phyloP scores from a whole-genome alignment of 2,329 filamentous ascomycete species.

The Colletotrichum tofieldiae region DNA sequence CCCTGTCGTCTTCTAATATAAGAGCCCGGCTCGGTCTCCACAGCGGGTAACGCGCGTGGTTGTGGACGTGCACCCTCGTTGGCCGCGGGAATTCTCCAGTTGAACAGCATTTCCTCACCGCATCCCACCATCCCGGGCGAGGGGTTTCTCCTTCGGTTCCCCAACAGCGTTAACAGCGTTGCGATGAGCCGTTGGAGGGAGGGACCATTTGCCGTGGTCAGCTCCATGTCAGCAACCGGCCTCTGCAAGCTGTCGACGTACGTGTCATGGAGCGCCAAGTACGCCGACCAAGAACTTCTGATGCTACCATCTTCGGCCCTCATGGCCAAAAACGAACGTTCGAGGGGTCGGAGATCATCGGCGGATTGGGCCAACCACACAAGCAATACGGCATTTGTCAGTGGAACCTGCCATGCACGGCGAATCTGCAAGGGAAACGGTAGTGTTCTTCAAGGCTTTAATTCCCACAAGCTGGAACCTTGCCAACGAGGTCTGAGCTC shows the following conservation, averaged over 20 bases:
- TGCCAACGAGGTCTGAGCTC: not conserved
- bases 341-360: slow-evolving; percentile 6
- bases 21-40: slow-evolving; percentile 2
- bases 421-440: not conserved
- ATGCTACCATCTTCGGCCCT: slow-evolving; percentile 28
- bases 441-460: not conserved
- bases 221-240: slow-evolving; percentile 2
- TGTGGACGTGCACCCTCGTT: not conserved
- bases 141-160: not conserved
- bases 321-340: slow-evolving; percentile 3
- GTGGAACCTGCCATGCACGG: slow-evolving; percentile 14
- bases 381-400: slow-evolving; percentile 16
- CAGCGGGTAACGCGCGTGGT: slow-evolving; percentile 34
- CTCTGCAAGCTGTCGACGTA: not conserved
- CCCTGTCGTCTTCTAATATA: slow-evolving; percentile 24
- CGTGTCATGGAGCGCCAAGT: slow-evolving; percentile 30
- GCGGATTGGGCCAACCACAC: slow-evolving; percentile 10
- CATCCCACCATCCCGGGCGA: slow-evolving; percentile 19
- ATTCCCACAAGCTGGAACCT: not conserved
- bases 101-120: slow-evolving; percentile 28
- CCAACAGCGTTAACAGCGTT: not conserved
- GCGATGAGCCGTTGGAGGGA: not conserved
- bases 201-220: slow-evolving; percentile 7
- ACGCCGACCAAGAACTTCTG: not conserved
- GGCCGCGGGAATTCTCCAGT: not conserved